Evolutionary conservation across 2,329 filamentous ascomycete species (phyloP).

Genomic region (Truncatella angustata): DNA sequence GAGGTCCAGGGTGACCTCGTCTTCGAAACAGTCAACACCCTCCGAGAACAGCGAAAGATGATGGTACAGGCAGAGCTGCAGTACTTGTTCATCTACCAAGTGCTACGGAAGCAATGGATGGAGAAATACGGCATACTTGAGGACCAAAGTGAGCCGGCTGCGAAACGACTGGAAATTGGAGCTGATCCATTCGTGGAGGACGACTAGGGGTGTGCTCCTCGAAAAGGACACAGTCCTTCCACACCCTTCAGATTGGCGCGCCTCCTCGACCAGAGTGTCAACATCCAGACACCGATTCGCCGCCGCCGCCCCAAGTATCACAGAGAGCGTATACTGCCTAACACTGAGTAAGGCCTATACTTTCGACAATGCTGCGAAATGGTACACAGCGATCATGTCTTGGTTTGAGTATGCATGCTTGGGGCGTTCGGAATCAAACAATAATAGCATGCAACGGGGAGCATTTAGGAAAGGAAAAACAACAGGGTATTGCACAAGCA

Average conservation of each 20-base stretch:
- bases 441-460: neutral
- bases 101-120: slow-evolving; percentile 72
- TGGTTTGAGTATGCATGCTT: too few species aligned
- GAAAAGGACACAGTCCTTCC: slow-evolving; percentile 5
- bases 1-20: slow-evolving; percentile 58
- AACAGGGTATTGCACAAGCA: slow-evolving; percentile 3
- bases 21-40: slow-evolving; percentile 72
- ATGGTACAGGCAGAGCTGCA: slow-evolving; percentile 94
- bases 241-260: neutral
- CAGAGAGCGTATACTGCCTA: neutral
- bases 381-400: too few species aligned
- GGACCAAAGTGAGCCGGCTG: slow-evolving; percentile 40
- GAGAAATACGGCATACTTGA: slow-evolving; percentile 54
- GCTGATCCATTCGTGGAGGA: slow-evolving; percentile 41
- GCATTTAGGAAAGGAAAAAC: neutral
- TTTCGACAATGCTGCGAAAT: too few species aligned
- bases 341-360: neutral
- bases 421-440: too few species aligned
- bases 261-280: neutral
- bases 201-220: slow-evolving; percentile 16
- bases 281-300: neutral
- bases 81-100: slow-evolving; percentile 85
- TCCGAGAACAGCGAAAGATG: slow-evolving; percentile 84
- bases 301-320: neutral
- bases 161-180: slow-evolving; percentile 51